These are phyloP conservation scores for Wickerhamomyces bovis DNA, from an alignment of 805 yeast genomes.

Conservation along the genomic window DNA sequence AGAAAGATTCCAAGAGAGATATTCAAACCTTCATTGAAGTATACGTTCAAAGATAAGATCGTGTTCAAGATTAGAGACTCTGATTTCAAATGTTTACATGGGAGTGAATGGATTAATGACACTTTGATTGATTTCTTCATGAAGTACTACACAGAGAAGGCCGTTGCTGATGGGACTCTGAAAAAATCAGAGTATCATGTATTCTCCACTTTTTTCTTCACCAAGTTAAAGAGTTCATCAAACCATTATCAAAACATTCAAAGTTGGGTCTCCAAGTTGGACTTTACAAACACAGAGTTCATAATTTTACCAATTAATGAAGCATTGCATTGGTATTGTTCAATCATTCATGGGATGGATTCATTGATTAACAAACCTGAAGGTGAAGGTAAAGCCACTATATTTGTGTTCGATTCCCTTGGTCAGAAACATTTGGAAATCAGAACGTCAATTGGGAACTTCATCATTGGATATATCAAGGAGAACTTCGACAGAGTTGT, in stretches of 20 bases:
- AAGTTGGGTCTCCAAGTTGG: constrained; percentile 73
- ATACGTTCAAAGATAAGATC: constrained; percentile 48
- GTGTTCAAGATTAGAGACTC: constrained; percentile 51
- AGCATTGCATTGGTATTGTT: constrained; percentile 82
- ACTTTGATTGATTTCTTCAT: constrained; percentile 80
- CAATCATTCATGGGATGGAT: constrained; percentile 56
- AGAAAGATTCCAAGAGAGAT: background rate
- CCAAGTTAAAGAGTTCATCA: constrained; percentile 45
- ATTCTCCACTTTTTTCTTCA: constrained; percentile 80
- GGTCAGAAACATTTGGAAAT: constrained; percentile 51
- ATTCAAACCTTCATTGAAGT: constrained; percentile 39
- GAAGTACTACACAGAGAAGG: constrained; percentile 44
- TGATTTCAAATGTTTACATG: constrained; percentile 75
- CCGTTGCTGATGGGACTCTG: constrained; percentile 22
- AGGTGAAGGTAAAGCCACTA: constrained; percentile 11
- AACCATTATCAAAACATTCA: constrained; percentile 56
- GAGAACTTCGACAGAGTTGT: constrained; percentile 52
- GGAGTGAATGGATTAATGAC: constrained; percentile 87
- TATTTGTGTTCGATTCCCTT: constrained; percentile 70
- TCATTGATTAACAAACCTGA: constrained; percentile 15
- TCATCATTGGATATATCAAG: constrained; percentile 61
- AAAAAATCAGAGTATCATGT: constrained; percentile 40
- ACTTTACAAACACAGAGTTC: constrained; percentile 51
- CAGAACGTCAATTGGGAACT: constrained; percentile 45
- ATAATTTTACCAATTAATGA: constrained; percentile 80